Conservation (phyloP, 78 protist species). For the Dictyostelium intermedium region DNA sequence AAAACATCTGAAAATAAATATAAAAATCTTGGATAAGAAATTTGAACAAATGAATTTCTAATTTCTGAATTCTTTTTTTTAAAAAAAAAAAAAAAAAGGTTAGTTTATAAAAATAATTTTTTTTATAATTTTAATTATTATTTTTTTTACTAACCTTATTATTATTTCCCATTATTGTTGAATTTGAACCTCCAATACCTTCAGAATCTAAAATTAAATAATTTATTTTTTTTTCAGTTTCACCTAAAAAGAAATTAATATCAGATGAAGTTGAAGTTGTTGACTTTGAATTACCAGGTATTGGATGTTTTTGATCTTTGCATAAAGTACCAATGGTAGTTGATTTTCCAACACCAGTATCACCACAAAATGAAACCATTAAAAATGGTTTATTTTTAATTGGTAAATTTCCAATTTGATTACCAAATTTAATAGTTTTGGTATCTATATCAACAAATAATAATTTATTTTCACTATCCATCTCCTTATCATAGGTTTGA, state of each 20-base stretch:
- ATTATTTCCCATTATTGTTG: background rate
- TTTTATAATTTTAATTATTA: too few relatives aligned
- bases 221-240: background rate
- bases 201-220: background rate
- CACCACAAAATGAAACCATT: background rate
- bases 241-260: background rate
- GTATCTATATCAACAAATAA: background rate
- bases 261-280: background rate
- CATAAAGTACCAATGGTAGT: background rate
- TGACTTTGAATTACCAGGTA: background rate
- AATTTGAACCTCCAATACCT: background rate
- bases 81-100: too few relatives aligned
- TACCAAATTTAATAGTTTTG: background rate
- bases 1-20: conserved; percentile 25
- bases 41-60: background rate
- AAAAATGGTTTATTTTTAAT: background rate
- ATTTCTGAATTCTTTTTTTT: background rate
- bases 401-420: background rate
- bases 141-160: too few relatives aligned
- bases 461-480: background rate
- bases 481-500: background rate
- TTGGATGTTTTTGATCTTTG: background rate
- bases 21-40: conserved; percentile 9
- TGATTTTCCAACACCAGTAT: conserved; percentile 17
- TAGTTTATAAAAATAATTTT: too few relatives aligned